Evolutionary conservation across 2,329 filamentous ascomycete species (phyloP), one percentile per base, ranked within the genome.

Genomic region (Neofusicoccum ribis): DNA sequence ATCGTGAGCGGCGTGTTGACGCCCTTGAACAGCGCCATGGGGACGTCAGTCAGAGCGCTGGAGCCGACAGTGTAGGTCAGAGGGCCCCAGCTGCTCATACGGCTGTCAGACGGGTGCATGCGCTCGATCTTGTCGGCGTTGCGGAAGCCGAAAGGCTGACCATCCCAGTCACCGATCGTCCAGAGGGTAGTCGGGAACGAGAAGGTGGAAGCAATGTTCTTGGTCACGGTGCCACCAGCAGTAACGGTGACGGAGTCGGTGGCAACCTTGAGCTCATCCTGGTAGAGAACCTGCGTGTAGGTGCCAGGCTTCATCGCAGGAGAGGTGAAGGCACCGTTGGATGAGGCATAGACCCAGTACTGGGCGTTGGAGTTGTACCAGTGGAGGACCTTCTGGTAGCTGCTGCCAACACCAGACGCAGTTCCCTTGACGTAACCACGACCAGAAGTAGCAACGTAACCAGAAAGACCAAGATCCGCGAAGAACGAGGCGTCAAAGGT

Each of bases 271-370:
- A 83, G 83, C 72, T 88, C 86, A 17, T 79, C 82, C 69, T 86
- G 85, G 75, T 88, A 88, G 43, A 90, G 81, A 4, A 88, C 83
- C 82, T 89, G 88, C n/a, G 85, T 89, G 76, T 90, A 90, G 0
- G 85, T 88, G 36, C 88, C 88, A 0, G 87, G 85, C 70, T 87
- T 88, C 88, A 90, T 90, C 64, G 82, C 78, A 0, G 88, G 88
- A 0, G 87, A 89, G 2, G 83, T 88, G 75, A 88, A 91, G 12
- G 78, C 79, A 9, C 87, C 87, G 50, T 75, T 78, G 23, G 81
- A 81, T 8, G 79, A 79, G 20, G 86, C 83, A 66, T 85, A 85
- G 5, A 82, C 77, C 88, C 88, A 91, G 79, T 90, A 90, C 71
- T 90, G 88, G 0, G 86, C 85, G 5, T 79, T 79, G 36, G 73